phyloP scores from a whole-genome alignment of 495 filamentous ascomycete species.

The Hypoxylon perforatum region DNA sequence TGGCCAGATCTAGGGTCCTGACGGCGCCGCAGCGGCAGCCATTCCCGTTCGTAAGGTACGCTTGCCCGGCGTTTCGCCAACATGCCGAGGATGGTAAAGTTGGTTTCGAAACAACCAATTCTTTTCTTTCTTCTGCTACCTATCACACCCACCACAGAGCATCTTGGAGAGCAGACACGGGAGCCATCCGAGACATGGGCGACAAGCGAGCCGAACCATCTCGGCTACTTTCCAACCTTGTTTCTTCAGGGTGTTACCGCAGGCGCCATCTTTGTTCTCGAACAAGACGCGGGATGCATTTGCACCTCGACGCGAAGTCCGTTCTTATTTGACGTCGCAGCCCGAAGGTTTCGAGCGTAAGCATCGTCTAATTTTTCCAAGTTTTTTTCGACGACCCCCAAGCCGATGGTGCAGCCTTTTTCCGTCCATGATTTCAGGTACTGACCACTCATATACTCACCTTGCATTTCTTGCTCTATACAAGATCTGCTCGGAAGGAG shows the following conservation, averaged over 20 bases:
- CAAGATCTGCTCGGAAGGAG: constrained; percentile 21
- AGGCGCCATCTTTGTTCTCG: constrained; percentile 35
- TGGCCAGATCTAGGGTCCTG: constrained; percentile 31
- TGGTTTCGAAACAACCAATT: constrained; percentile 18
- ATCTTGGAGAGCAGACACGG: constrained; percentile 17
- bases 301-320: constrained; percentile 1
- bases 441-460: constrained; percentile 4
- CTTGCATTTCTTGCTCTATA: not conserved
- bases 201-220: constrained; percentile 21
- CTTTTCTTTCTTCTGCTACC: not conserved
- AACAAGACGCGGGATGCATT: constrained; percentile 26
- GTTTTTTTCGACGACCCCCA: constrained; percentile 12
- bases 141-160: not conserved
- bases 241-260: constrained; percentile 30
- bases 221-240: constrained; percentile 25
- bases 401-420: constrained; percentile 15
- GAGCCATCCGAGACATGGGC: constrained; percentile 25
- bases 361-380: constrained; percentile 1
- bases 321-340: constrained; percentile 6
- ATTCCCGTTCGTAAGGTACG: constrained; percentile 19
- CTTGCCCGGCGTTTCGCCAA: constrained; percentile 26
- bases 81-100: constrained; percentile 9
- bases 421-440: constrained; percentile 7
- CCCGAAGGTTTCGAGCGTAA: not conserved
- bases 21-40: constrained; percentile 23